Evolutionary conservation across 768 basidiomycete genomes (phyloP), one percentile per base, ranked within the genome.

Genomic region (Mycena epipterygia): DNA sequence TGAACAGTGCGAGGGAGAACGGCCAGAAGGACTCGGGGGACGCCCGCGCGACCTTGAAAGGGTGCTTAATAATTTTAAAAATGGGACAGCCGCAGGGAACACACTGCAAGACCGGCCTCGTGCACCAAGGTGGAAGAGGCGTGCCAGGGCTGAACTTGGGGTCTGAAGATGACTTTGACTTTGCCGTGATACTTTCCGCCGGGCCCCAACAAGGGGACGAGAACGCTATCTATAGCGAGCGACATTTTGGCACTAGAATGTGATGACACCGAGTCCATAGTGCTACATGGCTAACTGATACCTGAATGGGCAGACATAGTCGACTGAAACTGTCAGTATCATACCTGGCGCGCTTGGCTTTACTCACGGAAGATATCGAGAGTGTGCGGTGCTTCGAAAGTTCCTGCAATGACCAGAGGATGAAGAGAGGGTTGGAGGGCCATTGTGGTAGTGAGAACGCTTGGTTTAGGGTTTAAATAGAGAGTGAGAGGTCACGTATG

Each of bases 251-350:
- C 89, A 71, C 92, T 91, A 44, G 17, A 14, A 62, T 37, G 60
- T 57, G 35, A 25, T 59, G 6, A 39, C 13, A 48, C 19, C 23
- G 51, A 68, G 39, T n/a, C 19, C 27, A n/a, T n/a, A 16, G 13
- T 17, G 32, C 16, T 53, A 48, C 21, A 27, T 6, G 3, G 14
- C 13, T 48, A 30, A 29, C 37, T 8, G 8, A 8, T 30, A 91
- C 91, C 92, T 94, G 86, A 84, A 95, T 1, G 94, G 94, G 74
- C 95, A 96, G 74, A 95, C 93, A 79, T 93, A 95, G 80, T 95
- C 95, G 82, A 95, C 93, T 95, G 72, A 59, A 25, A 25, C 27
- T 32, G 29, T 48, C 17, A 61, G 33, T 19, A 48, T 0, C 37
- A 23, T 19, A 68, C 13, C 48, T 8, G 2, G 21, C 25, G 27